Conservation (phyloP, 179 eudicot species). For the Gypsophila paniculata region DNA sequence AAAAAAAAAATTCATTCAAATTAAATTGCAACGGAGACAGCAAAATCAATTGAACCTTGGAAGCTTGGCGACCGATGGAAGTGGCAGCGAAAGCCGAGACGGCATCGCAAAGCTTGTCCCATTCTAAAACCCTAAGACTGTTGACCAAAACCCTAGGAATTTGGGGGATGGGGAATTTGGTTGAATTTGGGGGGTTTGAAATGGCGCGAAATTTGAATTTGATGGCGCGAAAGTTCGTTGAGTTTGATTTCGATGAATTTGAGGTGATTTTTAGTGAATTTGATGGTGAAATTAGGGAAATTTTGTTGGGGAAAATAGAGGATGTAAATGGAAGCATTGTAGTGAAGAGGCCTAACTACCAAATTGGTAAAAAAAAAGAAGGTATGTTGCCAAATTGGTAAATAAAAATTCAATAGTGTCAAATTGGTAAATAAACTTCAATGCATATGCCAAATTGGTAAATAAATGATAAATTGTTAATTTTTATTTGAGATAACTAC, state of each 20-base stretch:
- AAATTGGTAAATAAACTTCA: too few relatives aligned
- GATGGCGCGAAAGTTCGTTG: constrained; percentile 16
- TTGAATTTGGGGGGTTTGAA: constrained; percentile 16
- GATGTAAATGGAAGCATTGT: too few relatives aligned
- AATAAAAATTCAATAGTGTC: too few relatives aligned
- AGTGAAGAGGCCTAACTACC: too few relatives aligned
- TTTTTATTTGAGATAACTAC: too few relatives aligned
- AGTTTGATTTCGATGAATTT: constrained; percentile 7
- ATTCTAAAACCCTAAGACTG: constrained; percentile 71
- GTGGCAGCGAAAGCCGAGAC: constrained; percentile 89
- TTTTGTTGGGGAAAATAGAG: constrained; percentile 11
- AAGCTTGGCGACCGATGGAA: constrained; percentile 58
- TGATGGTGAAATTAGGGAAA: constrained; percentile 3
- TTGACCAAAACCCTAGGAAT: constrained; percentile 42
- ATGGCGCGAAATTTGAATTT: constrained; percentile 28
- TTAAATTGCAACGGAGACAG: not conserved
- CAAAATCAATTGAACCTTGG: constrained; percentile 45
- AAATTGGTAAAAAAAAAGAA: too few relatives aligned
- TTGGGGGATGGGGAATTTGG: not conserved
- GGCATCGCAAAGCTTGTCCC: constrained; percentile 84
- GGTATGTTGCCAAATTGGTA: too few relatives aligned
- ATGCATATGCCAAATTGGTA: too few relatives aligned
- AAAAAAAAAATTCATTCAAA: constrained; percentile 10
- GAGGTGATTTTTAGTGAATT: constrained; percentile 3
- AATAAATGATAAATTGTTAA: too few relatives aligned